These are phyloP conservation scores for Trametes villosa DNA, from an alignment of 768 basidiomycete genomes.

Conservation along the genomic window DNA sequence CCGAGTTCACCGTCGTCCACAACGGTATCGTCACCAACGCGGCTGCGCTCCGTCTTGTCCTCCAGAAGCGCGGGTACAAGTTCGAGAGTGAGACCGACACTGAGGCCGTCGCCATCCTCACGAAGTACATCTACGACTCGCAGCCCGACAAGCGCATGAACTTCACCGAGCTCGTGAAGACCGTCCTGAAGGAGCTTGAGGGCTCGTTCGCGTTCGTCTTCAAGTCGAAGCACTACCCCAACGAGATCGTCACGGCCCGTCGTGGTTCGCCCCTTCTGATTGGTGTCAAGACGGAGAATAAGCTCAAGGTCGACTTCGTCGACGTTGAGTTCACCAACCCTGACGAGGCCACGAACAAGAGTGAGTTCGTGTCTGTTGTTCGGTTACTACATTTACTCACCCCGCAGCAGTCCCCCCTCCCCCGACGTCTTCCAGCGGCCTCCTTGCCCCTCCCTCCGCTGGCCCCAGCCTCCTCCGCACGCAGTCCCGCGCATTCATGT, in stretches of 20 bases:
- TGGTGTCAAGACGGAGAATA: conserved; percentile 99
- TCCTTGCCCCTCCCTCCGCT: conserved; percentile 73
- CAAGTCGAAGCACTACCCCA: conserved; percentile 95
- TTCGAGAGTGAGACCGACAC: conserved; percentile 98
- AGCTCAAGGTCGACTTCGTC: conserved; percentile 99
- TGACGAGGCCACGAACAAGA: conserved; percentile 52
- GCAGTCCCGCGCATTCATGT: conserved; percentile 97
- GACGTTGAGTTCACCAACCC: conserved; percentile 93
- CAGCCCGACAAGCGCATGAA: conserved; percentile 83
- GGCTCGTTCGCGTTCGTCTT: conserved; percentile 99
- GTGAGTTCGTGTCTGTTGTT: conserved; percentile 39
- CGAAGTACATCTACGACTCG: conserved; percentile 95
- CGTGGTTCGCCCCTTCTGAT: conserved; percentile 96
- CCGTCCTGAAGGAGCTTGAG: conserved; percentile 95
- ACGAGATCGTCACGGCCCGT: conserved; percentile 93
- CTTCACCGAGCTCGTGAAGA: conserved; percentile 93
- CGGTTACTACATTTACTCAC: neutral
- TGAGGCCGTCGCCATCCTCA: conserved; percentile 94
- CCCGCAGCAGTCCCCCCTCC: conserved; percentile 40
- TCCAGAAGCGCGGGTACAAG: conserved; percentile 93
- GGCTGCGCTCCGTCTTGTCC: conserved; percentile 83
- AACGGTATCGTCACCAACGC: conserved; percentile 99
- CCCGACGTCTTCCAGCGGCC: conserved; percentile 56
- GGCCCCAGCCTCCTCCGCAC: conserved; percentile 86
- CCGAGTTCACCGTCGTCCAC: conserved; percentile 94